Conservation (phyloP, 345 rosid genomes). For the Euphorbia pulcherrima region DNA sequence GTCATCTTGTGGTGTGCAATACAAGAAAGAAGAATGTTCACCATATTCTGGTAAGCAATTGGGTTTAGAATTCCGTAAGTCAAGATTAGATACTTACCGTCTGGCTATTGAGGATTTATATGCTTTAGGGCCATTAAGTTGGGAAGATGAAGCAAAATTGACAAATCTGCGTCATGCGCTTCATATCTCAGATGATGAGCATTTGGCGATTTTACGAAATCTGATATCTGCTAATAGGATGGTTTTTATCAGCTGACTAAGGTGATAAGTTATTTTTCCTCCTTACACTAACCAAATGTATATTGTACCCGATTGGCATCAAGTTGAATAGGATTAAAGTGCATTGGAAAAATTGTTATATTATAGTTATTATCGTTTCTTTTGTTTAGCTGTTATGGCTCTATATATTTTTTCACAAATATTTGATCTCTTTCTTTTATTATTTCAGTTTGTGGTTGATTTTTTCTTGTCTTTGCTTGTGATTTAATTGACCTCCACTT, state of each 20-base stretch:
- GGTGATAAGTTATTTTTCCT: neutral
- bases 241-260: conserved; percentile 19
- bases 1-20: conserved; percentile 15
- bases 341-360: conserved; percentile 10
- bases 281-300: neutral
- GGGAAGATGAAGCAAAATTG: conserved; percentile 36
- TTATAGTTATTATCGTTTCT: neutral
- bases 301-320: neutral
- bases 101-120: conserved; percentile 17
- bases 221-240: conserved; percentile 28
- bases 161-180: conserved; percentile 27
- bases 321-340: conserved; percentile 1
- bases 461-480: neutral
- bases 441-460: neutral
- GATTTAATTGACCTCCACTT: neutral
- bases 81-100: conserved; percentile 15
- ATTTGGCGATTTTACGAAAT: conserved; percentile 31
- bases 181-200: conserved; percentile 36
- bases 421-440: neutral
- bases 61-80: conserved; percentile 18
- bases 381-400: neutral
- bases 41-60: neutral
- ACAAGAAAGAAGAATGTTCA: conserved; percentile 5
- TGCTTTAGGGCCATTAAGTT: conserved; percentile 34
- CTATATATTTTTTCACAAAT: neutral